Base-by-base conservation (phyloP, 1,284 basidiomycete species). In the Moesziomyces parantarcticus region DNA sequence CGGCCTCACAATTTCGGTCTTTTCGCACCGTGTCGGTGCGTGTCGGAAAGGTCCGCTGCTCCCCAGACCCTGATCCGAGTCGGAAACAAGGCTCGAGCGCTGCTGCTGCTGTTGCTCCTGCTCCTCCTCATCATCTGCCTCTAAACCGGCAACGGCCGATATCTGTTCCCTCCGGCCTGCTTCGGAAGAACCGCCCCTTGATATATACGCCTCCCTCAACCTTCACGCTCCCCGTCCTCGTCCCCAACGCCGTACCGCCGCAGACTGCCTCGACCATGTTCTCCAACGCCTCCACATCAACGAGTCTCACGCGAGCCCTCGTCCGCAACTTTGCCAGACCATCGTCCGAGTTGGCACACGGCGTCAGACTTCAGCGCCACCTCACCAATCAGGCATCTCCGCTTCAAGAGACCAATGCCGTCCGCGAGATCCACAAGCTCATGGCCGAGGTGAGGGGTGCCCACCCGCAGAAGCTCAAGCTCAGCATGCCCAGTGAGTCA, bases 371-470 rank as follows among this genome's bases (percentile, higher is more conserved):
- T 6, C 50, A 63, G 18, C 48, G 61, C 21, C 21, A 32, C 0
- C 57, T 66, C 25, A 62, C 56, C 5, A 60, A 61, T 43, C 68
- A 72, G 34, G 69, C 74, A 18, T 64, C 61, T 13, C 71, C 75
- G 11, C 52, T 64, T 6, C 72, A 77, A 61, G 72, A 77, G 51
- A 71, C 71, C 20, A 63, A 65, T 39, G 74, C 71, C 1, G 75
- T 77, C 3, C 67, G 75, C 13, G 57, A 60, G 26, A 69, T 77
- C 21, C 46, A 66, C 50, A 68, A 62, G 50, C 67, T 77, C 42
- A 73, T 73, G 60, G 68, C 72, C 43, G 56, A 68, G 43, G 70
- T 76, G 21, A 48, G 70, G 47, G 58, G 68, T 9, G 48, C 49
- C 4, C 54, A 68, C 57, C 70, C 62, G 16, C 71, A 74, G 39